These are phyloP conservation scores for Chaetomium olivaceum DNA, from an alignment of 2,329 filamentous ascomycete species.

Conservation along the genomic window DNA sequence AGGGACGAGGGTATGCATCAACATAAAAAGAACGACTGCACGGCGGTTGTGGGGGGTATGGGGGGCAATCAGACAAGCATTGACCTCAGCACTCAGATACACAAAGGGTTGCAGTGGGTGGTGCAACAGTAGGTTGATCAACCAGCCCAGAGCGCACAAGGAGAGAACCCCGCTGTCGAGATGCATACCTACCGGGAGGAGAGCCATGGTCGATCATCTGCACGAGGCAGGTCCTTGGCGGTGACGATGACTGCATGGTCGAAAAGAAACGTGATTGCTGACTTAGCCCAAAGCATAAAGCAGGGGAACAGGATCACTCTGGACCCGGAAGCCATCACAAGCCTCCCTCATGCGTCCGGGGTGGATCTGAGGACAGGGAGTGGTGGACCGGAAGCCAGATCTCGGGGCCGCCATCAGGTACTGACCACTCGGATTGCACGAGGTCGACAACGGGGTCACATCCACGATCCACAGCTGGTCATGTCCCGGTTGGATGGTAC, in stretches of 20 bases:
- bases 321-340: conserved; percentile 2
- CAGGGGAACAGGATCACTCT: conserved; percentile 8
- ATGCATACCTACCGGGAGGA: not conserved
- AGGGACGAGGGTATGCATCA: conserved; percentile 11
- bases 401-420: not conserved
- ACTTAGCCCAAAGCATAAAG: conserved; percentile 6
- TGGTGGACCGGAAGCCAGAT: not conserved
- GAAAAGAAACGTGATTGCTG: conserved; percentile 12
- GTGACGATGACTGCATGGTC: not conserved
- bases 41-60: conserved; percentile 7
- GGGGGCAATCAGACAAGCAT: conserved; percentile 24
- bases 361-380: not conserved
- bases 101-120: conserved; percentile 19
- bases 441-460: not conserved
- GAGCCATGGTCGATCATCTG: conserved; percentile 21
- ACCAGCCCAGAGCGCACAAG: conserved; percentile 10
- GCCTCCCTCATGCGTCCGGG: conserved; percentile 13
- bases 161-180: conserved; percentile 6
- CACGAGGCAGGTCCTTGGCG: conserved; percentile 1
- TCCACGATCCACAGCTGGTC: not conserved
- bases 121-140: conserved; percentile 16
- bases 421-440: not conserved
- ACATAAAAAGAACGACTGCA: conserved; percentile 23
- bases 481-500: conserved; percentile 21
- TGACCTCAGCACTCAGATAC: conserved; percentile 21